Conservation (phyloP, 495 filamentous ascomycete genomes). For the Cairneyella variabilis region DNA sequence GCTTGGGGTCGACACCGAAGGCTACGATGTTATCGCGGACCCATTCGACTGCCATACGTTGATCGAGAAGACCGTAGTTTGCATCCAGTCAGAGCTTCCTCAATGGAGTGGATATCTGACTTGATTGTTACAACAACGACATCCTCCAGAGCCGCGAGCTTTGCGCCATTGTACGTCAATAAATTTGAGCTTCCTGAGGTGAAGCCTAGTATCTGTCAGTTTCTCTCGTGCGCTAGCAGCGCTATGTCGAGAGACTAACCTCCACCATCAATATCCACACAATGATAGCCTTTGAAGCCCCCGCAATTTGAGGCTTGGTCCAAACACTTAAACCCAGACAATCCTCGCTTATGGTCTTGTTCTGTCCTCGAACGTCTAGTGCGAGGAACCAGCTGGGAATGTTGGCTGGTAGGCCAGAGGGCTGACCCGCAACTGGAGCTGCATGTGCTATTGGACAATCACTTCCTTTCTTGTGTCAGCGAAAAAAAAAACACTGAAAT, state of each 20-base stretch:
- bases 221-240: too few relatives aligned
- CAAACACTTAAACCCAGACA: conserved; percentile 32
- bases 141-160: conserved; percentile 39
- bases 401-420: too few relatives aligned
- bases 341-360: too few relatives aligned
- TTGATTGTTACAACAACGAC: conserved; percentile 61
- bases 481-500: too few relatives aligned
- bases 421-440: too few relatives aligned
- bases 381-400: too few relatives aligned
- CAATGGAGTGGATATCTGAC: conserved; percentile 4
- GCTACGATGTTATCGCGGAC: conserved; percentile 61
- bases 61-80: conserved; percentile 65
- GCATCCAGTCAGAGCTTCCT: not conserved
- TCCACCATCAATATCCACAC: conserved; percentile 39
- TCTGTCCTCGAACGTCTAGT: too few relatives aligned
- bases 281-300: conserved; percentile 28
- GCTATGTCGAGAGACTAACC: too few relatives aligned
- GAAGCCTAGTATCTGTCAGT: too few relatives aligned
- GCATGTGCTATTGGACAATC: too few relatives aligned
- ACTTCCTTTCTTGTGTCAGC: too few relatives aligned
- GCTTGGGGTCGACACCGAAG: conserved; percentile 62
- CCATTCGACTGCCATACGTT: conserved; percentile 67
- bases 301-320: conserved; percentile 32
- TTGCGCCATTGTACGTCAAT: conserved; percentile 33
- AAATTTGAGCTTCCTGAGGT: conserved; percentile 28